Evolutionary conservation across 805 yeast species (phyloP).

Genomic region (Trichomonascus vanleenenianus): DNA sequence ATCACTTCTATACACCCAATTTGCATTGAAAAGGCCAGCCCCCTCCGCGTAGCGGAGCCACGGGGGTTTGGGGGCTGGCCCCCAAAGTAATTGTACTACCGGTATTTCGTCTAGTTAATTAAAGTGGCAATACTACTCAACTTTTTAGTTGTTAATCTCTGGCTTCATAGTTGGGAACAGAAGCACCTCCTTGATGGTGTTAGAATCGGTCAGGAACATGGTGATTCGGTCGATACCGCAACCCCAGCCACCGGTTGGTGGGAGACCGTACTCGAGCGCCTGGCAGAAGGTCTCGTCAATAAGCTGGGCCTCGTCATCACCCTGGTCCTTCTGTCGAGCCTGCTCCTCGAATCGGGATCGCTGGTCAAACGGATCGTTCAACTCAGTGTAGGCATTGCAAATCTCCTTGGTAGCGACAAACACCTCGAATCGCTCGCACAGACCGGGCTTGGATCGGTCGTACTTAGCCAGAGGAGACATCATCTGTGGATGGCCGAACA

Average conservation of each 20-base stretch:
- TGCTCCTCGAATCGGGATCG: slow-evolving; percentile 97
- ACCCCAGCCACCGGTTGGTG: slow-evolving; percentile 99
- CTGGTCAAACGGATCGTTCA: slow-evolving; percentile 98
- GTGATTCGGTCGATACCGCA: slow-evolving; percentile 97
- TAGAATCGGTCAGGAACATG: slow-evolving; percentile 94
- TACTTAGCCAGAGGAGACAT: slow-evolving; percentile 99
- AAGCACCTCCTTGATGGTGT: slow-evolving; percentile 94
- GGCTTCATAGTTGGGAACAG: slow-evolving; percentile 99
- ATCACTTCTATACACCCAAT: too few species aligned
- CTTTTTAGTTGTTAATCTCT: slow-evolving; percentile 40
- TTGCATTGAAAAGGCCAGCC: too few species aligned
- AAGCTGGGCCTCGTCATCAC: slow-evolving; percentile 98
- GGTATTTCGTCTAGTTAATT: too few species aligned
- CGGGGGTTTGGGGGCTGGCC: too few species aligned
- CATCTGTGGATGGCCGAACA: slow-evolving; percentile 98
- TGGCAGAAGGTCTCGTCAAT: slow-evolving; percentile 96
- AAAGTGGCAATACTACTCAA: neutral
- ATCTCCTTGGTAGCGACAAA: slow-evolving; percentile 98
- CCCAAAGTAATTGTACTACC: too few species aligned
- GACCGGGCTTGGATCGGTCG: slow-evolving; percentile 84
- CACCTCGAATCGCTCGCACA: slow-evolving; percentile 97
- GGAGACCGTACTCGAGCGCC: slow-evolving; percentile 96
- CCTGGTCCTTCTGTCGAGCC: slow-evolving; percentile 96
- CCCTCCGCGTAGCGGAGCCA: too few species aligned
- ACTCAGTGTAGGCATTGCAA: slow-evolving; percentile 96